phyloP scores from a whole-genome alignment of 768 basidiomycete genomes.

The Tephrocybe sp. region DNA sequence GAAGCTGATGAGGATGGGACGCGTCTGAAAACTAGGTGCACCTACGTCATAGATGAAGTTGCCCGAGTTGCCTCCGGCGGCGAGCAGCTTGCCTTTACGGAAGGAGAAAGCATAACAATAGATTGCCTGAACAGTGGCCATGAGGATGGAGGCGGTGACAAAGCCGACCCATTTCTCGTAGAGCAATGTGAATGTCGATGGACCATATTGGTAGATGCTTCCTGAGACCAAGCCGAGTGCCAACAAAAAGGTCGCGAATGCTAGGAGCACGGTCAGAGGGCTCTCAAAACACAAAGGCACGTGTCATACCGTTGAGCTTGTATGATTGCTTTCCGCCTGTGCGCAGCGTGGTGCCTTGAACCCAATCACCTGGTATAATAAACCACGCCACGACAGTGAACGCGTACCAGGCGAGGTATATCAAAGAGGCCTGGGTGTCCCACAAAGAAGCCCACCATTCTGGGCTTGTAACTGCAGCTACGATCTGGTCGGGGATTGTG shows the following conservation, averaged over 20 bases:
- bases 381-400: conserved; percentile 83
- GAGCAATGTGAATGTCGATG: conserved; percentile 81
- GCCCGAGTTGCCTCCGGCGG: conserved; percentile 90
- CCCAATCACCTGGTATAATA: conserved; percentile 70
- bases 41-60: conserved; percentile 89
- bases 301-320: conserved; percentile 86
- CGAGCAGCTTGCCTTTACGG: conserved; percentile 68
- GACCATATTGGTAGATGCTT: conserved; percentile 70
- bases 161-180: conserved; percentile 94
- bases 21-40: conserved; percentile 11
- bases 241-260: conserved; percentile 84
- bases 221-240: conserved; percentile 74
- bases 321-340: conserved; percentile 79
- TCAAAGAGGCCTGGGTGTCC: conserved; percentile 74
- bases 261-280: conserved; percentile 40
- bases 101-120: conserved; percentile 75
- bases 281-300: not conserved
- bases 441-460: conserved; percentile 77
- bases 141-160: conserved; percentile 75
- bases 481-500: conserved; percentile 41
- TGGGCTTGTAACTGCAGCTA: conserved; percentile 43
- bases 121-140: conserved; percentile 74
- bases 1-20: conserved; percentile 1
- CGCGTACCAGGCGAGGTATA: conserved; percentile 90
- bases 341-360: conserved; percentile 70